phyloP scores from a whole-genome alignment of 768 basidiomycete genomes.

The Pisolithus microcarpus region DNA sequence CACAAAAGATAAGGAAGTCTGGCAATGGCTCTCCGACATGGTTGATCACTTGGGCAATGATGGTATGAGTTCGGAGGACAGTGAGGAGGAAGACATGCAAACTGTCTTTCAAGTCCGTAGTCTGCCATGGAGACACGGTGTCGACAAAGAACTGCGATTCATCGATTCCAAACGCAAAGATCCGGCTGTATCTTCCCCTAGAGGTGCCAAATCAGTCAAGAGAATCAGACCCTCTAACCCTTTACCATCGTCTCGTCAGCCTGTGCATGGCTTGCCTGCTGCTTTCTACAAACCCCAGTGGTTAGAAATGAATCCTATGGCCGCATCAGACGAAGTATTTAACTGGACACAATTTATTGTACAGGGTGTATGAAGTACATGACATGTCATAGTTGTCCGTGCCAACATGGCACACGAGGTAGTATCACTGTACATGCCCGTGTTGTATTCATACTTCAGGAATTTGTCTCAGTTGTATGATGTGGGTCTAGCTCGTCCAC shows the following conservation, averaged over 20 bases:
- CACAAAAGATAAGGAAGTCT: not conserved
- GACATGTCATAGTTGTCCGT: too few relatives aligned
- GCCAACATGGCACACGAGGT: too few relatives aligned
- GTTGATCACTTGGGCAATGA: not conserved
- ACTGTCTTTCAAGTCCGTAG: not conserved
- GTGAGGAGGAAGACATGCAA: constrained; percentile 1
- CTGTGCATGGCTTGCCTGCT: not conserved
- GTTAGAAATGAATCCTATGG: too few relatives aligned
- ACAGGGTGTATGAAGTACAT: too few relatives aligned
- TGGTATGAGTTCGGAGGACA: constrained; percentile 7
- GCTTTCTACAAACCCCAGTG: too few relatives aligned
- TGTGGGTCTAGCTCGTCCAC: too few relatives aligned
- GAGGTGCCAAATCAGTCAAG: constrained; percentile 1
- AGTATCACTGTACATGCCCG: too few relatives aligned
- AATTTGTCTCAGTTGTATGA: too few relatives aligned
- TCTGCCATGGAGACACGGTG: constrained; percentile 2
- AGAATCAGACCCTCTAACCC: not conserved
- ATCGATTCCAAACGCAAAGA: not conserved
- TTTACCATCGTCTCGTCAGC: not conserved
- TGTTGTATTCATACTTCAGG: too few relatives aligned
- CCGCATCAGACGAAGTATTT: too few relatives aligned
- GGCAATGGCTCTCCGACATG: not conserved
- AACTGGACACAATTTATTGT: too few relatives aligned
- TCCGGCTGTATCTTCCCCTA: not conserved
- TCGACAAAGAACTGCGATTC: constrained; percentile 3